Evolutionary conservation across 116 monocot genomes (phyloP).

Genomic region (Dioscorea cayenensis): DNA sequence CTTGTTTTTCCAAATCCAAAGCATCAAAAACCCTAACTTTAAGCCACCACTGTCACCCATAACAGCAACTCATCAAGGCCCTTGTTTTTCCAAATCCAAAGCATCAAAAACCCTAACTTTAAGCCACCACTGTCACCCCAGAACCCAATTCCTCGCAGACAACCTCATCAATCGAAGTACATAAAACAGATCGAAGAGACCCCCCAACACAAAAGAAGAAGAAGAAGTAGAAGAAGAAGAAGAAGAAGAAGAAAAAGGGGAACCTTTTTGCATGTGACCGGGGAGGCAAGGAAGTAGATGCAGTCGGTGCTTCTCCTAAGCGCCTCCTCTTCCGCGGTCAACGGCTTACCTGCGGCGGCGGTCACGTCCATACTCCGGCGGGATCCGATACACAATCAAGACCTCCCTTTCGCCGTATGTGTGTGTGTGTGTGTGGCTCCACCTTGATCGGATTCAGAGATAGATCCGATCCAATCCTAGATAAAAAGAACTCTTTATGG

Average conservation of each 20-base stretch:
- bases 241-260: neutral
- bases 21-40: neutral
- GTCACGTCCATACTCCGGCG: neutral
- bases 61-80: neutral
- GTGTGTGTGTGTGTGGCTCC: neutral
- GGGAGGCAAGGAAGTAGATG: slow-evolving; percentile 1
- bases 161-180: neutral
- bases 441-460: neutral
- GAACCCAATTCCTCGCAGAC: neutral
- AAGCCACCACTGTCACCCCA: neutral
- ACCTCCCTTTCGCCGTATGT: neutral
- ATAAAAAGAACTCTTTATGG: neutral
- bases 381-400: neutral
- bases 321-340: neutral
- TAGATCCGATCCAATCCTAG: neutral
- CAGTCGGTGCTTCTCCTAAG: neutral
- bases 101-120: neutral
- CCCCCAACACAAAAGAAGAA: neutral
- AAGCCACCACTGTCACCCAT: neutral
- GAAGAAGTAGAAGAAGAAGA: neutral
- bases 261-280: neutral
- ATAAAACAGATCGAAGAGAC: neutral
- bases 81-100: neutral
- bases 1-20: neutral
- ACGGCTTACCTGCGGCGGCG: neutral